Evolutionary conservation across 1,284 basidiomycete species (phyloP).

Genomic region (Fomitiporia mediterranea): DNA sequence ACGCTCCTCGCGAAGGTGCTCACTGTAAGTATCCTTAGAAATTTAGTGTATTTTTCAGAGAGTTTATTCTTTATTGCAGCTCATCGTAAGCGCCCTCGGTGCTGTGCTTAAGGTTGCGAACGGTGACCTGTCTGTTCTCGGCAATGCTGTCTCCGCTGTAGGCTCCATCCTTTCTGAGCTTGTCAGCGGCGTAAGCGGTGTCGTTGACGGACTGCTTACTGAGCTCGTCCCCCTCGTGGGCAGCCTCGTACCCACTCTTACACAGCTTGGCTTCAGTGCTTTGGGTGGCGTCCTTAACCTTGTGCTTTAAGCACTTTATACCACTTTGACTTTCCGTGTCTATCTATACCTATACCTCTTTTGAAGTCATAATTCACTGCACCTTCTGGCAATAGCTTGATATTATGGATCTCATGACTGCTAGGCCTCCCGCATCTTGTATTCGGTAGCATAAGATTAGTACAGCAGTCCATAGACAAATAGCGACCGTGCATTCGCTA

Average conservation of each 20-base stretch:
- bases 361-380: background rate
- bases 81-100: slow-evolving; percentile 36
- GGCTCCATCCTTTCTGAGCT: slow-evolving; percentile 29
- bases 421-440: background rate
- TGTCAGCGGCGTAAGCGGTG: slow-evolving; percentile 28
- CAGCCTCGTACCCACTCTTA: slow-evolving; percentile 19
- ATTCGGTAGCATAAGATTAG: background rate
- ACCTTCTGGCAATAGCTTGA: background rate
- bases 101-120: slow-evolving; percentile 33
- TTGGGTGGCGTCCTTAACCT: slow-evolving; percentile 17
- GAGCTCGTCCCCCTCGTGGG: slow-evolving; percentile 22
- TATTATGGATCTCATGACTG: too few relatives aligned
- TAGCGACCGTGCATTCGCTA: too few relatives aligned
- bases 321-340: background rate
- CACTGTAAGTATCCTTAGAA: slow-evolving; percentile 18
- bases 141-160: slow-evolving; percentile 28
- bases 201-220: slow-evolving; percentile 23
- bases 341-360: background rate
- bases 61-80: slow-evolving; percentile 15
- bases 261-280: slow-evolving; percentile 9
- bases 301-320: slow-evolving; percentile 7
- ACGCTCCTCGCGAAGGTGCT: slow-evolving; percentile 29
- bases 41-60: slow-evolving; percentile 8
- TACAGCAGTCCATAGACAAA: background rate
- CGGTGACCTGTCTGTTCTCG: slow-evolving; percentile 26